These are phyloP conservation scores for Colletotrichum simmondsii DNA, from an alignment of 2,329 filamentous ascomycete species.

Conservation along the genomic window DNA sequence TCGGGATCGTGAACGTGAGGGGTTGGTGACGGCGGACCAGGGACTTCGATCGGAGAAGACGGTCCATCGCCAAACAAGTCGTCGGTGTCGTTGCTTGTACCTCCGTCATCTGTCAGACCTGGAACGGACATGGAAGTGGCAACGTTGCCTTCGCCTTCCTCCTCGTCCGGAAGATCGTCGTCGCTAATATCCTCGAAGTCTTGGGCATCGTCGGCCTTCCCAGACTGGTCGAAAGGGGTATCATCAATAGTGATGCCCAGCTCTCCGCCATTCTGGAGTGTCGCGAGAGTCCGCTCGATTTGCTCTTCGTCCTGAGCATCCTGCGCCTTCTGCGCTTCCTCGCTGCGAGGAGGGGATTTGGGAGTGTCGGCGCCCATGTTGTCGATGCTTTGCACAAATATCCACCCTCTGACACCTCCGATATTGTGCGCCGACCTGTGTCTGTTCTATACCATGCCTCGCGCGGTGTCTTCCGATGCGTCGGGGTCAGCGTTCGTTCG, in stretches of 20 bases:
- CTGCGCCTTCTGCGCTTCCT: conserved; percentile 54
- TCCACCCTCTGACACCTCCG: conserved; percentile 31
- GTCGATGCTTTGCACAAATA: conserved; percentile 24
- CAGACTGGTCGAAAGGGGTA: conserved; percentile 68
- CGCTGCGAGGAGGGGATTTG: conserved; percentile 42
- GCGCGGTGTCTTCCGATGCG: conserved; percentile 21
- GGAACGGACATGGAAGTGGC: conserved; percentile 60
- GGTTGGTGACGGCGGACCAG: conserved; percentile 56
- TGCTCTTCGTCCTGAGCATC: conserved; percentile 60
- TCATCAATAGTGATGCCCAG: conserved; percentile 56
- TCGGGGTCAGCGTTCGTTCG: conserved; percentile 15
- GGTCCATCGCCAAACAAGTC: conserved; percentile 75
- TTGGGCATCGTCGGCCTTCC: conserved; percentile 92
- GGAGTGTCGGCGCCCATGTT: conserved; percentile 32
- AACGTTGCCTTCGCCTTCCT: conserved; percentile 63
- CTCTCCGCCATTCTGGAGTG: conserved; percentile 51
- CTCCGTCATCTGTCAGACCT: conserved; percentile 68
- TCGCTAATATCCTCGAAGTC: conserved; percentile 94
- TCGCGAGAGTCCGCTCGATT: conserved; percentile 56
- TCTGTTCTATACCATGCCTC: conserved; percentile 32
- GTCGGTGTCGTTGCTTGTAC: conserved; percentile 69
- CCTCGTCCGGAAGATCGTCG: conserved; percentile 88
- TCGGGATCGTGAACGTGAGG: conserved; percentile 55
- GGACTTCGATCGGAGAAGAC: conserved; percentile 59
- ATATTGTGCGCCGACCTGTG: conserved; percentile 25